Percentiles rank a stretch among this genome's conserved stretches.
Conservation (phyloP, 495 filamentous ascomycete species). For the Xylaria castorea region DNA sequence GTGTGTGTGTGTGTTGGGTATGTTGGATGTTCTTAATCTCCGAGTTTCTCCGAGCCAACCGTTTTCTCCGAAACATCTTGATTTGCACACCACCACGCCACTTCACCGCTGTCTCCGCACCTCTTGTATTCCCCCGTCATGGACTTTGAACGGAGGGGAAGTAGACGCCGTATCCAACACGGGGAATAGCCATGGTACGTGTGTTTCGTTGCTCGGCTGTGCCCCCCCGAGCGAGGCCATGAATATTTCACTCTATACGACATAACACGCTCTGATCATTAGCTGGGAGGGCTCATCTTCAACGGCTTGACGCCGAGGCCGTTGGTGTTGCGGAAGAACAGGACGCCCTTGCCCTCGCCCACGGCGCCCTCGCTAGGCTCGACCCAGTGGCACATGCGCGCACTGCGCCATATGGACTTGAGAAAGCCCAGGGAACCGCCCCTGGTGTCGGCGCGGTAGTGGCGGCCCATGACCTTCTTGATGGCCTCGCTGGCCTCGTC, state of each 20-base stretch:
- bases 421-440: conserved; percentile 70
- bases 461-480: conserved; percentile 78
- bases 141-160: background rate
- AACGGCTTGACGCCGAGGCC: conserved; percentile 69
- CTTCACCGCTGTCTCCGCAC: background rate
- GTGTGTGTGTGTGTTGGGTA: background rate
- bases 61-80: background rate
- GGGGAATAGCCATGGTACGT: background rate
- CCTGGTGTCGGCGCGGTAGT: conserved; percentile 73
- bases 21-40: background rate
- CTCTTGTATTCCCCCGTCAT: background rate
- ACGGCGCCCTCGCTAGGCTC: conserved; percentile 69
- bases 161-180: background rate
- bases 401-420: conserved; percentile 66
- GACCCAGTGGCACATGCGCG: conserved; percentile 79
- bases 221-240: background rate
- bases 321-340: conserved; percentile 81
- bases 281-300: conserved; percentile 47
- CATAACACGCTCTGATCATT: conserved; percentile 7
- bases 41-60: conserved; percentile 4
- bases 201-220: background rate
- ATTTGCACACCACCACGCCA: conserved; percentile 4
- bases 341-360: conserved; percentile 67
- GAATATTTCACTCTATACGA: background rate
- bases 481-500: conserved; percentile 88